These are phyloP conservation scores for Fusarium stilboides DNA, from an alignment of 2,329 filamentous ascomycete species.

Conservation along the genomic window DNA sequence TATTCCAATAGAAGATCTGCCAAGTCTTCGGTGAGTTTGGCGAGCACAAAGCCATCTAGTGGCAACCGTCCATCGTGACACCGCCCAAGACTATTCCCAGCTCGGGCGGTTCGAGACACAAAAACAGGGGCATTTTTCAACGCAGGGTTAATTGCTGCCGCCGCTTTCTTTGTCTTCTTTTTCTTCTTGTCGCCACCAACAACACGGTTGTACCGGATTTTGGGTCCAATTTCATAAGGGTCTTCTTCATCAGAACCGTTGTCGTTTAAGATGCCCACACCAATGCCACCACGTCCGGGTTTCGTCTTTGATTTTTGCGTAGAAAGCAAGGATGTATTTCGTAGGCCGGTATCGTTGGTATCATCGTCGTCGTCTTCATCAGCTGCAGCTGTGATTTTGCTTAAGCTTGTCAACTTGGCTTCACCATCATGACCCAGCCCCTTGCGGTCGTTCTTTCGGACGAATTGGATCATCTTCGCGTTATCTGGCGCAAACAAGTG, in stretches of 20 bases:
- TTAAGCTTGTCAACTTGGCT: conserved; percentile 62
- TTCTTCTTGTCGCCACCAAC: conserved; percentile 89
- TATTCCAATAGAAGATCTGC: conserved; percentile 60
- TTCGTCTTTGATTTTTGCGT: conserved; percentile 66
- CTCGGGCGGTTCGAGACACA: conserved; percentile 70
- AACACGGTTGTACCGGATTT: conserved; percentile 87
- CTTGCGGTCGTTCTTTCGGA: conserved; percentile 76
- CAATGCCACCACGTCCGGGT: conserved; percentile 77
- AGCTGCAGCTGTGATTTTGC: conserved; percentile 40
- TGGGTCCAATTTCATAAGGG: conserved; percentile 91
- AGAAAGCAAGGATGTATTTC: conserved; percentile 37
- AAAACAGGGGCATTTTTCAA: conserved; percentile 80
- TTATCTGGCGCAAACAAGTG: conserved; percentile 92
- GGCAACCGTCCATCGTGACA: conserved; percentile 89
- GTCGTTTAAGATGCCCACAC: conserved; percentile 91
- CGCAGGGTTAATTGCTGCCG: conserved; percentile 73
- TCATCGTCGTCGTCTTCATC: conserved; percentile 63
- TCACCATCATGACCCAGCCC: conserved; percentile 79
- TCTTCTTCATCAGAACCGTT: conserved; percentile 96
- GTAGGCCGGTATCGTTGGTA: conserved; percentile 38
- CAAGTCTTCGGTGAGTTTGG: conserved; percentile 63
- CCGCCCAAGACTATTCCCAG: conserved; percentile 62
- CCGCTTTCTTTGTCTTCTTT: conserved; percentile 71
- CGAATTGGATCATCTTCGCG: conserved; percentile 75
- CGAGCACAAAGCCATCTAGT: conserved; percentile 84